Evolutionary conservation across 2,329 filamentous ascomycete species (phyloP), one percentile per base, ranked within the genome.

Genomic region (Calonectria pauciramosa): DNA sequence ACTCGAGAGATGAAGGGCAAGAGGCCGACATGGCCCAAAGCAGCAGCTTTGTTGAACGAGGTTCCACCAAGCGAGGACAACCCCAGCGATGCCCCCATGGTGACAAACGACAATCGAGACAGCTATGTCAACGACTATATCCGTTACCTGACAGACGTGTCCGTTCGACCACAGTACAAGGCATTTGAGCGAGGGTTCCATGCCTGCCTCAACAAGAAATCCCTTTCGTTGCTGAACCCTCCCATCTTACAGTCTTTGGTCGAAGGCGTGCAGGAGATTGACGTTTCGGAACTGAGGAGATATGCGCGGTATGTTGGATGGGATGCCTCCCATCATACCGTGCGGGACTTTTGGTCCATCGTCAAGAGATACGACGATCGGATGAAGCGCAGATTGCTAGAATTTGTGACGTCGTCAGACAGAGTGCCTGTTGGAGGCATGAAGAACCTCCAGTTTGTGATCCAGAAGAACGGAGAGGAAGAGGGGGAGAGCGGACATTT

Each of bases 331-430:
- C 93, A 97, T 77, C 91, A 88, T 18, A 91, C 93, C 1, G 92
- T 99, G 52, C 87, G 88, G 30, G 91, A 94, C 78, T 99, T 99
- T 83, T 99, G 97, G 97, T 89, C 89, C 16, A 90, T 98, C 10
- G 94, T 98, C 1, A 90, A 90, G 77, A 85, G 83, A 44, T 97
- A 91, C 82, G 89, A 92, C 73, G 89, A 93, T 20, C 88, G 90
- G 56, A 94, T 96, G 88, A 94, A 94, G 84, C 91, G 92, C 68
- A 92, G 91, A 80, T 86, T 99, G 41, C 89, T 99, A 38, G 96
- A 98, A 83, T 99, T 99, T 81, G 96, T 99, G 36, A 99, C 97
- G 18, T 96, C 96, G 0, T 96, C 93, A 80, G 96, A 98, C 82
- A 91, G 97, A 2, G 91, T 99, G 2, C 97, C 97, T 0, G 94